Conservation (phyloP, 805 yeast species). For the Candida pseudoglaebosa region DNA sequence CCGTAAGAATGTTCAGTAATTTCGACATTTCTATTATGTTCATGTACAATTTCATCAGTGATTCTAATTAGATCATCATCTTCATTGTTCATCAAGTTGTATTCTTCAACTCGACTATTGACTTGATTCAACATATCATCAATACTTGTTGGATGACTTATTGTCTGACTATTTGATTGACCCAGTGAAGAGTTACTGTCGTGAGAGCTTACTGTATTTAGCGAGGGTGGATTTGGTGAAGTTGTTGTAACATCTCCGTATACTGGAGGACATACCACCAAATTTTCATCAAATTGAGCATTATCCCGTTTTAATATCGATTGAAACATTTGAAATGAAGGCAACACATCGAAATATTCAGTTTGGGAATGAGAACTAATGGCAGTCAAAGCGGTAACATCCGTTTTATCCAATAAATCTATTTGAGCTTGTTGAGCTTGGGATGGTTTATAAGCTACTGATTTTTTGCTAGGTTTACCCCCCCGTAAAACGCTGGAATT, state of each 20-base stretch:
- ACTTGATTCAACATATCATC: slow-evolving; percentile 9
- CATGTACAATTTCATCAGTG: slow-evolving; percentile 12
- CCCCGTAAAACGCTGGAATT: slow-evolving; percentile 5
- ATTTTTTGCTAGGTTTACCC: slow-evolving; percentile 9
- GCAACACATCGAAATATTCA: slow-evolving; percentile 53
- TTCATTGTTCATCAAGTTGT: slow-evolving; percentile 7
- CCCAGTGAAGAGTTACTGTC: too few species aligned
- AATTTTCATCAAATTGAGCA: slow-evolving; percentile 33
- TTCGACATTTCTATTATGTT: slow-evolving; percentile 7
- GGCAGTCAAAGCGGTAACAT: slow-evolving; percentile 15
- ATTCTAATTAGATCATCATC: slow-evolving; percentile 17
- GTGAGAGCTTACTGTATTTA: slow-evolving; percentile 11
- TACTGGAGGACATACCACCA: slow-evolving; percentile 30
- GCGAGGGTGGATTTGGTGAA: slow-evolving; percentile 24
- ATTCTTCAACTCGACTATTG: slow-evolving; percentile 11
- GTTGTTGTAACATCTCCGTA: slow-evolving; percentile 31
- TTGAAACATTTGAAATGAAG: slow-evolving; percentile 68
- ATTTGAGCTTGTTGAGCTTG: slow-evolving; percentile 33
- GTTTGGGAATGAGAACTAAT: slow-evolving; percentile 28
- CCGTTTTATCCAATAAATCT: slow-evolving; percentile 17
- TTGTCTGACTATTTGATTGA: too few species aligned
- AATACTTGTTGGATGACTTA: slow-evolving; percentile 1
- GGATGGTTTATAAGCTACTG: slow-evolving; percentile 32
- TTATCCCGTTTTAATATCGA: slow-evolving; percentile 43
- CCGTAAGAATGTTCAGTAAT: slow-evolving; percentile 27